Base-by-base conservation (phyloP, 306 rosid genomes). In the Cicer bijugum region DNA sequence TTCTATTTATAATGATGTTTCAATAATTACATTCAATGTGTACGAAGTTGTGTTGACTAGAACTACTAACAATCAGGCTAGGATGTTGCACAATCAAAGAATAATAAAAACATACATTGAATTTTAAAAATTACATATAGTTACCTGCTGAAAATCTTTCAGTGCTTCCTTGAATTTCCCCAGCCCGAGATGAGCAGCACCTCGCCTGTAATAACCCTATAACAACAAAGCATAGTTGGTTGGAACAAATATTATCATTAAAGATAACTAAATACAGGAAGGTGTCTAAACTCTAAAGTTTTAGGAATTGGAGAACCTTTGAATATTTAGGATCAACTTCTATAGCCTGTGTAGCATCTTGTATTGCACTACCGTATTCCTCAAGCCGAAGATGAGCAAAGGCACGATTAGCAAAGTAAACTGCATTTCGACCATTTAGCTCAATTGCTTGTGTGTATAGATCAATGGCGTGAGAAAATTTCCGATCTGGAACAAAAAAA, bases 161-260 rank as follows among this genome's bases (percentile, higher is more conserved):
- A 94, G 86, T 20, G 99, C 99, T 47, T 91, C 99, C 90, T 91
- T 91, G 81, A 94, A 90, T 68, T 94, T 94, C 28, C 97, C 99
- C 88, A 94, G 82, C 56, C 91, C 95, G 76, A 94, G 95, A 82
- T 85, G 87, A 73, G 99, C 95, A 40, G 97, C 89, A 44, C 99
- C 99, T 69, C 97, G 87, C 84, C 99, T 83, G 83, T 94, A 94
- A 83, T 91, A 94, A 74, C 99, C 99, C 99, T 94, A 80, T 67
- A 77, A 62, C 53, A 79, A 40, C 8, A 86, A 78, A 75, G 76
- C 80, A 81, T 20, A 40, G 77, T 77, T 73, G 86, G 71, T 77
- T 73, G 82, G 69, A 42, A 83, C 8, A 53, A 15, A 51, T 38
- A 58, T 9, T 64, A 16, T 28, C 12, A 80, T 69, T 62, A 72